phyloP scores from a whole-genome alignment of 2,329 filamentous ascomycete species.

The Penicillium nordicum region DNA sequence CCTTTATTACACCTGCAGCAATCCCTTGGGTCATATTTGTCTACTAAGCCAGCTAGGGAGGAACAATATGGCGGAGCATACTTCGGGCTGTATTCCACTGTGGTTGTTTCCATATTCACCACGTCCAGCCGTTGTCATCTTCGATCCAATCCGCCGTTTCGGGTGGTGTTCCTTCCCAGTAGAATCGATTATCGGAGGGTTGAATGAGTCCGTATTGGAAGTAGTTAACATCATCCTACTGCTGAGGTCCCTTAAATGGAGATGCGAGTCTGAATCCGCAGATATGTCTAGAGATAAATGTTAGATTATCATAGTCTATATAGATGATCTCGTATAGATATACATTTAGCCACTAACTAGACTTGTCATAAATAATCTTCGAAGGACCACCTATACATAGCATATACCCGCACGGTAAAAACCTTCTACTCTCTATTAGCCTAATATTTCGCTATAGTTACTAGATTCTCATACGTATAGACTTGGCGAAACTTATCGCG shows the following conservation, averaged over 20 bases:
- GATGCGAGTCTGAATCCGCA: conserved; percentile 1
- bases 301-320: background rate
- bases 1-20: too few relatives aligned
- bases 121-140: conserved; percentile 3
- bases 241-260: conserved; percentile 2
- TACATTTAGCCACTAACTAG: conserved; percentile 2
- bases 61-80: too few relatives aligned
- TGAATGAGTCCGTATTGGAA: conserved; percentile 2
- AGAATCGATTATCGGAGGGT: background rate
- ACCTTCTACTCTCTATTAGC: conserved; percentile 1
- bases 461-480: conserved; percentile 1
- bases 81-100: too few relatives aligned
- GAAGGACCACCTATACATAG: conserved; percentile 5
- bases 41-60: too few relatives aligned
- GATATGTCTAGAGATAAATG: conserved; percentile 1
- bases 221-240: background rate
- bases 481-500: conserved; percentile 4
- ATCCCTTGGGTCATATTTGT: too few relatives aligned
- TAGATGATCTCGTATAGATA: background rate
- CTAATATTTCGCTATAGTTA: background rate
- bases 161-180: conserved; percentile 7
- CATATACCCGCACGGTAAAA: conserved; percentile 1
- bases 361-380: conserved; percentile 3
- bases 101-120: background rate
- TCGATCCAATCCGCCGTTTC: background rate